Conservation (phyloP, 345 rosid species). For the Toxicodendron radicans region DNA sequence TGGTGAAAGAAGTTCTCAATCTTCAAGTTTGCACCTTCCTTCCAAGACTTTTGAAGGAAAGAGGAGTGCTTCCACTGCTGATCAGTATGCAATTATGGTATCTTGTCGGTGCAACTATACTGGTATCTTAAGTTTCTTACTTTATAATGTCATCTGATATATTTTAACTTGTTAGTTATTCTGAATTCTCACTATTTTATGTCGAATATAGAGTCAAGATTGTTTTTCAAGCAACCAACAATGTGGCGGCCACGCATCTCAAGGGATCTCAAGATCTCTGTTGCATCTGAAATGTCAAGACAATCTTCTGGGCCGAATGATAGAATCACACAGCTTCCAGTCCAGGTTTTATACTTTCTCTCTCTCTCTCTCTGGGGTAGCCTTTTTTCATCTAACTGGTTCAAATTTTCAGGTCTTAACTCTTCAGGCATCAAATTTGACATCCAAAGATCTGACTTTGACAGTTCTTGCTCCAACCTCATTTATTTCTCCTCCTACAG, state of each 20-base stretch:
- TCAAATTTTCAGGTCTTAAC: conserved; percentile 70
- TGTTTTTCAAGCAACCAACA: conserved; percentile 86
- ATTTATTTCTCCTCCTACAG: conserved; percentile 78
- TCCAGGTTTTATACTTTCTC: conserved; percentile 55
- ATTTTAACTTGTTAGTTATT: conserved; percentile 20
- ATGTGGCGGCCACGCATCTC: conserved; percentile 78
- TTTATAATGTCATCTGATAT: conserved; percentile 10
- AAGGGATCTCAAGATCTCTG: conserved; percentile 92
- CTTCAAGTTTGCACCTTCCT: conserved; percentile 46
- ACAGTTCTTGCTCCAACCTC: conserved; percentile 95
- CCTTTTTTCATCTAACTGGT: conserved; percentile 27
- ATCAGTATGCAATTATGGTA: conserved; percentile 81
- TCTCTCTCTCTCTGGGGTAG: neutral
- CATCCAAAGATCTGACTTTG: conserved; percentile 83
- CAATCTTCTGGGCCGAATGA: conserved; percentile 60
- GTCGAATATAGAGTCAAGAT: conserved; percentile 64
- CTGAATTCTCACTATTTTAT: conserved; percentile 16
- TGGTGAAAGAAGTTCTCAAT: conserved; percentile 43
- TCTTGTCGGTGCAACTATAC: conserved; percentile 91
- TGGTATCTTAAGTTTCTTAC: conserved; percentile 44
- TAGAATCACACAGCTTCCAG: conserved; percentile 77
- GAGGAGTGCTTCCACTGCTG: conserved; percentile 41
- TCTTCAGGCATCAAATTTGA: conserved; percentile 92
- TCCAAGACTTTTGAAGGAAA: conserved; percentile 52
- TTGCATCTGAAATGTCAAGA: conserved; percentile 76